Evolutionary conservation across 2,329 filamentous ascomycete species (phyloP).

Genomic region (Ophiostoma perfectum): DNA sequence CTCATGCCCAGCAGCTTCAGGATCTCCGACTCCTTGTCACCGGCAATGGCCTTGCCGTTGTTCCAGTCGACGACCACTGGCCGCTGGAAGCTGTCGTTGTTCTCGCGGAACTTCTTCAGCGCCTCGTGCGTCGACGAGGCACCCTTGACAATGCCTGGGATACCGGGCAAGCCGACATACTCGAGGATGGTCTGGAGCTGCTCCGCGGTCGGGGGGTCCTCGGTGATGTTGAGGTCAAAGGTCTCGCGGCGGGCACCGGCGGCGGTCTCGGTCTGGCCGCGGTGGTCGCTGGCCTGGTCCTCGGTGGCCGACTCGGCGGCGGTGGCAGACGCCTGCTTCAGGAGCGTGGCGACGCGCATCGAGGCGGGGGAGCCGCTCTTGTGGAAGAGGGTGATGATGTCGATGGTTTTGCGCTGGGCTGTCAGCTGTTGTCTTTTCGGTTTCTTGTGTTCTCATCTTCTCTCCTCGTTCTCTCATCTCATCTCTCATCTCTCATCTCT

Average conservation of each 20-base stretch:
- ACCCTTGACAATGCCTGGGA: slow-evolving; percentile 61
- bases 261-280: slow-evolving; percentile 49
- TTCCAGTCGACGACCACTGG: slow-evolving; percentile 93
- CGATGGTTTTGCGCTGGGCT: slow-evolving; percentile 66
- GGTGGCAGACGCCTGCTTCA: slow-evolving; percentile 73
- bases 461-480: too few relatives aligned
- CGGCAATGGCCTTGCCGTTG: slow-evolving; percentile 73
- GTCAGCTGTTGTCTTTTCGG: neutral
- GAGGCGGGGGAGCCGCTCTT: slow-evolving; percentile 70
- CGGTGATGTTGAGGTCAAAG: slow-evolving; percentile 65
- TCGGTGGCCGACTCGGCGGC: slow-evolving; percentile 59
- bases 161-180: slow-evolving; percentile 56
- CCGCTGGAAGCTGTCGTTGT: slow-evolving; percentile 60
- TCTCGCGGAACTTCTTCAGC: slow-evolving; percentile 69
- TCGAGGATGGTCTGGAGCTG: slow-evolving; percentile 37
- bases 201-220: slow-evolving; percentile 54
- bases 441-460: too few relatives aligned
- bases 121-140: slow-evolving; percentile 72
- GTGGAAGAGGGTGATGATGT: slow-evolving; percentile 96
- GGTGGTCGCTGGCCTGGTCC: slow-evolving; percentile 42
- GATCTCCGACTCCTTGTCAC: slow-evolving; percentile 83
- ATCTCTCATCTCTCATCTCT: too few relatives aligned
- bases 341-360: slow-evolving; percentile 63
- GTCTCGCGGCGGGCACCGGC: slow-evolving; percentile 46
- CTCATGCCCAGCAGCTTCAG: slow-evolving; percentile 62